These are phyloP conservation scores for Globisporangium parvum DNA, from an alignment of 352 stramenopile genomes.

Conservation along the genomic window DNA sequence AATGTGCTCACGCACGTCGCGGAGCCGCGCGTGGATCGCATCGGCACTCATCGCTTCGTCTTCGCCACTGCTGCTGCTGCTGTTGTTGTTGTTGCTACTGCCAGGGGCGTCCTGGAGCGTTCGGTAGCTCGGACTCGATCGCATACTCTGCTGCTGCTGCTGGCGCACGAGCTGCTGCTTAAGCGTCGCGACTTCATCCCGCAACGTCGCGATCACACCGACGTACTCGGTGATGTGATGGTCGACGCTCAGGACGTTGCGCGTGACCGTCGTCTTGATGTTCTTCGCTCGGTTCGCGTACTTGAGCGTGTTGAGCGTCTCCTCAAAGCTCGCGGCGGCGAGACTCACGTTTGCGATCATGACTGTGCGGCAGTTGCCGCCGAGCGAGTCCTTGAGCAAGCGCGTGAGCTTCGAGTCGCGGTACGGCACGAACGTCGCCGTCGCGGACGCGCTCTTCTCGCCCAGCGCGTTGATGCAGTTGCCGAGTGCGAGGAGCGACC, in stretches of 20 bases:
- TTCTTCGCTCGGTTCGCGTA: slow-evolving; percentile 92
- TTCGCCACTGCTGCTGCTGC: slow-evolving; percentile 22
- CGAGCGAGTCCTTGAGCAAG: slow-evolving; percentile 87
- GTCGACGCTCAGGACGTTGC: slow-evolving; percentile 86
- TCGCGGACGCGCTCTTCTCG: slow-evolving; percentile 43
- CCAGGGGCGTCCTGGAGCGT: neutral
- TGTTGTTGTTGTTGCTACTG: slow-evolving; percentile 6
- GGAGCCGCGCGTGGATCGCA: slow-evolving; percentile 11
- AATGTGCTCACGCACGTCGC: slow-evolving; percentile 64
- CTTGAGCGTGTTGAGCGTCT: slow-evolving; percentile 93
- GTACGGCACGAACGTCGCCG: slow-evolving; percentile 81
- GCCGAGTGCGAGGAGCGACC: slow-evolving; percentile 83
- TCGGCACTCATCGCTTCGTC: slow-evolving; percentile 5
- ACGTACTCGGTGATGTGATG: slow-evolving; percentile 87
- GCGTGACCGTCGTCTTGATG: slow-evolving; percentile 88
- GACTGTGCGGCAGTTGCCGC: slow-evolving; percentile 91
- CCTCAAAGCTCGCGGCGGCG: slow-evolving; percentile 76
- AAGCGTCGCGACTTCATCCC: slow-evolving; percentile 80
- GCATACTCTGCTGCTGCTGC: slow-evolving; percentile 12
- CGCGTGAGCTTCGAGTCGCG: slow-evolving; percentile 86
- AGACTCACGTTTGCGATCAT: slow-evolving; percentile 92
- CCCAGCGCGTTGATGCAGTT: slow-evolving; percentile 93
- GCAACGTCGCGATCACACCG: slow-evolving; percentile 76
- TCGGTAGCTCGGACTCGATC: neutral
- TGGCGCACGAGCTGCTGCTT: slow-evolving; percentile 49